phyloP scores from a whole-genome alignment of 2,329 filamentous ascomycete genomes.

The Penicillium brasilianum region DNA sequence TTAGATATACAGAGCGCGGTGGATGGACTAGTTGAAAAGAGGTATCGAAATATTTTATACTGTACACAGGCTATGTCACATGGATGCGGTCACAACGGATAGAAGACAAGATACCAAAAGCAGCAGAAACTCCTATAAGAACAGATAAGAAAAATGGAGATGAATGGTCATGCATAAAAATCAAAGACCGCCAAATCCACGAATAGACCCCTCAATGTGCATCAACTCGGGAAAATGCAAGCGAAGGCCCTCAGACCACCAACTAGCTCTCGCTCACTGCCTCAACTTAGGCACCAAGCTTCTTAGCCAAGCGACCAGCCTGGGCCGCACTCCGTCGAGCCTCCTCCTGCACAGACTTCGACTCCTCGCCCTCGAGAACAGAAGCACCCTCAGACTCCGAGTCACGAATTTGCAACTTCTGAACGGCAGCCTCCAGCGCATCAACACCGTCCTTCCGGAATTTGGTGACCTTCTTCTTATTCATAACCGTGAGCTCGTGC shows the following conservation, averaged over 20 bases:
- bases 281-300: slow-evolving; percentile 7
- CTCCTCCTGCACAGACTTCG: slow-evolving; percentile 32
- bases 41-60: slow-evolving; percentile 35
- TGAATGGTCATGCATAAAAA: not conserved
- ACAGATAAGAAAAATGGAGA: slow-evolving; percentile 12
- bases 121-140: slow-evolving; percentile 29
- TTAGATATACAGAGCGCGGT: too few relatives aligned
- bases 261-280: not conserved
- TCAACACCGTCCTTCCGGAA: slow-evolving; percentile 71
- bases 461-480: slow-evolving; percentile 81
- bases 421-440: slow-evolving; percentile 67
- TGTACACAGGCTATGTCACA: slow-evolving; percentile 39
- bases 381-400: slow-evolving; percentile 37
- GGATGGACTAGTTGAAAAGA: slow-evolving; percentile 6
- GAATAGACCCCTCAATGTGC: not conserved
- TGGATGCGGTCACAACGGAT: slow-evolving; percentile 20
- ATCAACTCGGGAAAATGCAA: not conserved
- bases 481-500: slow-evolving; percentile 74
- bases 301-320: slow-evolving; percentile 9
- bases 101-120: slow-evolving; percentile 28
- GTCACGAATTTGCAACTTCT: slow-evolving; percentile 60
- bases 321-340: slow-evolving; percentile 17
- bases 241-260: not conserved
- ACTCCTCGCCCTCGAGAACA: slow-evolving; percentile 8
- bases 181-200: not conserved